Evolutionary conservation across 805 yeast genomes (phyloP).

Genomic region (Hanseniaspora valbyensis): DNA sequence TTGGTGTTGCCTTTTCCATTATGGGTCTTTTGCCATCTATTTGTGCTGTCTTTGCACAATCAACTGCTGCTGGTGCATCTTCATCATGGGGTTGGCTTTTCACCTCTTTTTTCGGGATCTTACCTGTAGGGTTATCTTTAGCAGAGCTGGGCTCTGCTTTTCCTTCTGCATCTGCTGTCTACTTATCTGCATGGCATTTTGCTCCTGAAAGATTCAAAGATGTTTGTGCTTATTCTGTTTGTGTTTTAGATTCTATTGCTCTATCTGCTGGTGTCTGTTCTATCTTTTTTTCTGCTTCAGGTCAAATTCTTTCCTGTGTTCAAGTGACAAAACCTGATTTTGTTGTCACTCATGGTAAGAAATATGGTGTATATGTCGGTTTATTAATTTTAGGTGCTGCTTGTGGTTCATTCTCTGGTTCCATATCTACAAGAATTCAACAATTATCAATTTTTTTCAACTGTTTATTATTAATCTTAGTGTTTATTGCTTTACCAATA

Average conservation of each 20-base stretch:
- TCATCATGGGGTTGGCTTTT: constrained; percentile 63
- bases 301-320: constrained; percentile 48
- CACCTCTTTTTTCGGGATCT: constrained; percentile 40
- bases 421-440: constrained; percentile 47
- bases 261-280: constrained; percentile 56
- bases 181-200: constrained; percentile 56
- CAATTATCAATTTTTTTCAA: constrained; percentile 47
- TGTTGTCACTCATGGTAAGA: constrained; percentile 40
- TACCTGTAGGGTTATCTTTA: constrained; percentile 55
- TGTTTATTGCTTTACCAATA: constrained; percentile 54
- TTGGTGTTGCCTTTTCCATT: constrained; percentile 60
- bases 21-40: constrained; percentile 62
- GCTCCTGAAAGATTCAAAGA: constrained; percentile 45
- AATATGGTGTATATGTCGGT: constrained; percentile 58
- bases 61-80: constrained; percentile 52
- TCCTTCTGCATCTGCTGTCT: constrained; percentile 69
- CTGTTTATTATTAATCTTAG: constrained; percentile 39
- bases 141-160: constrained; percentile 56
- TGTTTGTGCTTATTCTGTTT: constrained; percentile 51
- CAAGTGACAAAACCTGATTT: constrained; percentile 40
- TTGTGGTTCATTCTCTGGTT: constrained; percentile 47
- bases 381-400: constrained; percentile 42
- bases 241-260: constrained; percentile 58
- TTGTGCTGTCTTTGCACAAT: constrained; percentile 43
- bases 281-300: constrained; percentile 60